These are phyloP conservation scores for Gentiana dahurica DNA, from an alignment of 257 asterid genomes.

Conservation along the genomic window DNA sequence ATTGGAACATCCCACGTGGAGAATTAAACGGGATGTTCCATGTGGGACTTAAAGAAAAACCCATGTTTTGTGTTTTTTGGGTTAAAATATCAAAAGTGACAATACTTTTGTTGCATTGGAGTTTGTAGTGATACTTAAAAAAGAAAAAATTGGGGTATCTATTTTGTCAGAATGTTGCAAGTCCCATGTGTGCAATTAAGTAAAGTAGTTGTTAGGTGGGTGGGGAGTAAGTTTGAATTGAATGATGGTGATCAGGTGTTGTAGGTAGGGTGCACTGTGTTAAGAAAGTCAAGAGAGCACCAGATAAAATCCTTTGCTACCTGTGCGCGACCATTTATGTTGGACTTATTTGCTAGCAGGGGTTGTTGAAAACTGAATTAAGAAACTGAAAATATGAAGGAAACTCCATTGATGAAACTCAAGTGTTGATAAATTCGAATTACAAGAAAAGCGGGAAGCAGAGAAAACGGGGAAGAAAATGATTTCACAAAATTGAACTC, in stretches of 20 bases:
- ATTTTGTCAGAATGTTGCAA: constrained; percentile 4
- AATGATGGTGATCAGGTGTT: constrained; percentile 1
- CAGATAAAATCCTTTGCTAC: constrained; percentile 47
- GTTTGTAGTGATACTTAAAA: not conserved
- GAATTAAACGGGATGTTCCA: no score
- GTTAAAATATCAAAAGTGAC: no score
- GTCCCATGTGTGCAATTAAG: constrained; percentile 15
- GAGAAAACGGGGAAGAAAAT: no score
- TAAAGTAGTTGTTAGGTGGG: constrained; percentile 20
- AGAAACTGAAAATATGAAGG: no score
- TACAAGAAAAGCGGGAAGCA: no score
- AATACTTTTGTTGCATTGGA: not conserved
- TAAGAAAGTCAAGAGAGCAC: constrained; percentile 97
- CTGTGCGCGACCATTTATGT: constrained; percentile 19
- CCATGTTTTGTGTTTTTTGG: no score
- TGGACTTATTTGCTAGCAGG: constrained; percentile 11
- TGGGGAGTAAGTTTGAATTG: constrained; percentile 3
- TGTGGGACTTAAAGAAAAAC: no score
- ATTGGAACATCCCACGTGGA: no score
- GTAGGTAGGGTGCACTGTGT: not conserved
- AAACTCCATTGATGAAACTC: no score
- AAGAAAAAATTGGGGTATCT: constrained; percentile 14
- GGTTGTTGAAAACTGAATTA: no score
- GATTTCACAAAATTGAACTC: no score
- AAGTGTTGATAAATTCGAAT: no score